A percentile compares a stretch with the other conserved stretches of the same genome.
Evolutionary conservation across 116 monocot genomes (phyloP).

Genomic region (Phalaenopsis hybrid): DNA sequence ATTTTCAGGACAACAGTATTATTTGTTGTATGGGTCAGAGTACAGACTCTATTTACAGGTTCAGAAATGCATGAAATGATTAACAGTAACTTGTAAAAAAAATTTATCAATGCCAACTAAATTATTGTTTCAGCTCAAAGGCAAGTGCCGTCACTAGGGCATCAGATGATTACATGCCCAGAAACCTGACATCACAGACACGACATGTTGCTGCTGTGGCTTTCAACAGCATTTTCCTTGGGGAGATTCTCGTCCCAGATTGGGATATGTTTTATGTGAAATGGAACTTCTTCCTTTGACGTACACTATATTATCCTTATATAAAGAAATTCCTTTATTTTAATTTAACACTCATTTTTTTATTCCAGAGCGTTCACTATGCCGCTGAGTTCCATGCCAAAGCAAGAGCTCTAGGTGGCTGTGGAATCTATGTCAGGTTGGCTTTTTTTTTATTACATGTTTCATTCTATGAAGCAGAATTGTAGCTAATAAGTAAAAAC

Average conservation of each 20-base stretch:
- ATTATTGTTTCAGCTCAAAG: conserved; percentile 29
- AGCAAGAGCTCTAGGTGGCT: conserved; percentile 48
- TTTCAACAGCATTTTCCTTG: conserved; percentile 43
- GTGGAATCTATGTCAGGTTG: conserved; percentile 48
- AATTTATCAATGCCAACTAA: background rate
- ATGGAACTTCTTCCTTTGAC: background rate
- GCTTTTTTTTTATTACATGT: background rate
- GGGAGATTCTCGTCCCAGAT: conserved; percentile 41
- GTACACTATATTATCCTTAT: background rate
- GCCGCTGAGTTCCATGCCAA: conserved; percentile 50
- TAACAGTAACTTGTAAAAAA: background rate
- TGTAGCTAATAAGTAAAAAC: background rate
- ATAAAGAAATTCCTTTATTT: background rate
- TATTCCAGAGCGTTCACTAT: conserved; percentile 30
- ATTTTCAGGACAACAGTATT: conserved; percentile 37
- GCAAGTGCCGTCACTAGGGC: conserved; percentile 40
- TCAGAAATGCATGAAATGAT: background rate
- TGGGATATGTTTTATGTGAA: conserved; percentile 62
- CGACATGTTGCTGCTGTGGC: conserved; percentile 44
- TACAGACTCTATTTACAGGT: conserved; percentile 43
- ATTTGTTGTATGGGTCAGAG: conserved; percentile 45
- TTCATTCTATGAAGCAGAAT: background rate
- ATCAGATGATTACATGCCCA: conserved; percentile 47
- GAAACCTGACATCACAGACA: conserved; percentile 28
- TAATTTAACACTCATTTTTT: background rate